Base-by-base conservation (phyloP, 1,139 yeast genomes). In the Hyphopichia khmerensis region DNA sequence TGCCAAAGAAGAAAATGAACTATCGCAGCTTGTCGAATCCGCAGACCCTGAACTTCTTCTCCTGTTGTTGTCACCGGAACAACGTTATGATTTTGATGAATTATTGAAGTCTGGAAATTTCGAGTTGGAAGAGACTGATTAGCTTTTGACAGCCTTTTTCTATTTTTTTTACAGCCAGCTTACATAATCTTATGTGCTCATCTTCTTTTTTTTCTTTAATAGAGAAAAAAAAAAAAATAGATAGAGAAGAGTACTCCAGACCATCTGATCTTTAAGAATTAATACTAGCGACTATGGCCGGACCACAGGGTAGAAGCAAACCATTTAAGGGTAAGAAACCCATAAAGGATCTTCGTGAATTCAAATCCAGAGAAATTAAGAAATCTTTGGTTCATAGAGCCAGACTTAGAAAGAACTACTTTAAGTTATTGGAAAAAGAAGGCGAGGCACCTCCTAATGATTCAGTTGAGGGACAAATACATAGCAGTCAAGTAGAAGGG, bases 341-440 rank as follows among this genome's bases (percentile, higher is more conserved):
- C 35, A 67, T 67, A 45, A 60, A 62, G 38, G 75, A 72, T 49
- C 67, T 69, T 41, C 64, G 71, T 36, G 75, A 71, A 48, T 62
- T 62, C 44, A 74, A 74, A 49, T 59, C 69, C 21, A 62, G 65
- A 47, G 95, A 87, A 49, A 90, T 90, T 53, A 83, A 85, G 56
- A 79, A 78, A 57, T 84, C 95, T 11, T 76, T 91, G 51, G 77
- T 80, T 2, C 95, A 89, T 57, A 77, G 90, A 48, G 89, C 96
- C n/a, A 75, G 95, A 51, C 76, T 90, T 50, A 80, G 90, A 68
- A 87, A 84, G 60, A 83, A 81, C 45, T 91, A 91, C 59, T 84
- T 88, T 69, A 89, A 90, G 59, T 69, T 89, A 47, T 65, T 89
- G 40, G 88, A 88, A 50, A 77, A 80, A 46, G 95, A 89, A 53